Base-by-base conservation (phyloP, 108 stramenopile species). In the Fistulifera solaris region DNA sequence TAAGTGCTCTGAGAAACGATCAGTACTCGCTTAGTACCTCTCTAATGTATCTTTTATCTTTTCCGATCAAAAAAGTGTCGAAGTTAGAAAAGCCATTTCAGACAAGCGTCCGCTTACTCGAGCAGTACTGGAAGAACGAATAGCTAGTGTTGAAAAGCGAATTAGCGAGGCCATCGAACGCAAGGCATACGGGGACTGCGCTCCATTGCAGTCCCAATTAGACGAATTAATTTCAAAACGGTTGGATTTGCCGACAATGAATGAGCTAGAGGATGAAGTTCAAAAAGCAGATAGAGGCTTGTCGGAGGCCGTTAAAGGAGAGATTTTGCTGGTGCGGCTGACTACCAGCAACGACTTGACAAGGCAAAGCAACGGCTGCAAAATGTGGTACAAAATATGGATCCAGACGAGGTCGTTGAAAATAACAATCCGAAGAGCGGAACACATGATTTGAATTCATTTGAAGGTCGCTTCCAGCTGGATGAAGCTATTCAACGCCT, bases 61-160 rank as follows among this genome's bases (percentile, higher is more conserved):
- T 5, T n/a, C 43, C 21, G 3, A 8, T 24, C 16, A 47, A 19
- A 14, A 3, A 23, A 48, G 45, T 4, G 39, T 4, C 17, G 38
- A 17, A 41, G 6, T 87, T 4, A 75, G 62, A 54, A 66, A 59
- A 47, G 87, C 76, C 25, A 48, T 93, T 44, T 84, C 82, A 49
- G 56, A 59, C 12, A 80, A 73, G 52, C 66, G 79, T 27, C 91
- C 91, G 10, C 58, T 93, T 43, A 93, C 87, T 23, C 62, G 91
- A 16, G 55, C 59, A 13, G 55, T 85, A 25, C 44, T 93, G 31
- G 91, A 93, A 41, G 54, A 58, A 41, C 67, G 58, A 23, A 93
- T 93, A 45, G 52, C 60, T 27, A 76, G 81, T 56, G 52, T 75
- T 1, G 67, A 86, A 58, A 47, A 41, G 25, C 25, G 61, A 18